Conservation (phyloP, 371 early-diverging fungal genomes). For the Lichtheimia hyalospora region DNA sequence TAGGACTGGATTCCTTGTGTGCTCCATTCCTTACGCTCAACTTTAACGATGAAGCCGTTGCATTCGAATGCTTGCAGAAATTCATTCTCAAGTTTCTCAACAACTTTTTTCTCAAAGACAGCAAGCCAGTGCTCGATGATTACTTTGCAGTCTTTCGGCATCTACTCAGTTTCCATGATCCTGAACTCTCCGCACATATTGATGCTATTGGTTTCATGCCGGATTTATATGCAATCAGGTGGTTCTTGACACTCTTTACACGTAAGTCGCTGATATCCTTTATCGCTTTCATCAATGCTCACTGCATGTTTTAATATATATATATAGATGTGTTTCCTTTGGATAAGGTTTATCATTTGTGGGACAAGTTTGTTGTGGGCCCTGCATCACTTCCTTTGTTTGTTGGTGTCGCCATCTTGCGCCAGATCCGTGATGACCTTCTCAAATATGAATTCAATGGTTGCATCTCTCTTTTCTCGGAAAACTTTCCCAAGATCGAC, state of each 20-base stretch:
- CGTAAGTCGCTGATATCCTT: conserved; percentile 44
- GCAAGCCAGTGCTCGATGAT: conserved; percentile 65
- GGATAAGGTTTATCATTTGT: conserved; percentile 76
- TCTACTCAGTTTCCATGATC: conserved; percentile 72
- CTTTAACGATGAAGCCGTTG: conserved; percentile 73
- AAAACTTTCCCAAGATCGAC: conserved; percentile 70
- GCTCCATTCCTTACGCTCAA: conserved; percentile 77
- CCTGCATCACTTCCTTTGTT: conserved; percentile 67
- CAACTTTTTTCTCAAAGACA: conserved; percentile 74
- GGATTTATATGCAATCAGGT: conserved; percentile 80
- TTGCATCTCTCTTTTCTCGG: conserved; percentile 63
- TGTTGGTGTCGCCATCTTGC: conserved; percentile 70
- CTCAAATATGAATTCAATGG: conserved; percentile 68
- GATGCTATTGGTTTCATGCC: conserved; percentile 66
- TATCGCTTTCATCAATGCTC: neutral
- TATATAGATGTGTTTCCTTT: conserved; percentile 73
- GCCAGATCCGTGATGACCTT: conserved; percentile 60
- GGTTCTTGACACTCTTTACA: conserved; percentile 84
- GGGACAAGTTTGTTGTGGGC: conserved; percentile 75
- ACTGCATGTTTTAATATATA: neutral
- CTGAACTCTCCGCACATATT: conserved; percentile 70
- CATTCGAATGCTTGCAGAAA: conserved; percentile 65
- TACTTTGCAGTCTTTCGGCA: conserved; percentile 67
- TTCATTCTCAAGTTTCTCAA: conserved; percentile 68
- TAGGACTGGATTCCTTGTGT: conserved; percentile 77